Base-by-base conservation (phyloP, 2,329 filamentous ascomycete genomes). In the Fusarium ramigenum region DNA sequence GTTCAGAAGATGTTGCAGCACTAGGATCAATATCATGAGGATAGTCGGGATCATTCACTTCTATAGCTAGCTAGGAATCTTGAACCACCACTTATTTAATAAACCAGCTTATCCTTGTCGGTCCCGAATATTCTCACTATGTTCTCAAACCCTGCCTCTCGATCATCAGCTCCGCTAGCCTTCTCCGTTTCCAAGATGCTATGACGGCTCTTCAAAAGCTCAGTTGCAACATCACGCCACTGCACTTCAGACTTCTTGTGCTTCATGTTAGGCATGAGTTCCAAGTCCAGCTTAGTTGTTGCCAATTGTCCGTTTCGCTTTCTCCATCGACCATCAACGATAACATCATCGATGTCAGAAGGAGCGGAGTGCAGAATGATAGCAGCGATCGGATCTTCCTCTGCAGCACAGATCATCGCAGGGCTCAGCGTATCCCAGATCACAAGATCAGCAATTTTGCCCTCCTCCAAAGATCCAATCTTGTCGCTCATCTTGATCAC, bases 251-350 rank as follows among this genome's bases (percentile, higher is more conserved):
- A 1, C 19, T 28, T 56, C 2, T 63, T 30, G 2, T 15, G 19
- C 23, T 50, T 18, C 25, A 68, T 8, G 8, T 44, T 18, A 2
- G 56, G 42, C 0, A 37, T 19, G 1, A 69, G 3, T 1, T 8
- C 6, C 2, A 63, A 14, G 9, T 68, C 32, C 1, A 68, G 23
- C 19, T 69, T 50, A 9, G 39, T 32, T 0, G 32, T 4, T 25
- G 2, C 14, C 7, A 68, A 15, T 1, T 21, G 14, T 1, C 65
- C 49, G 19, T 44, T 28, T 4, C 65, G 56, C n/a, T 68, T 68
- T 23, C 36, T 69, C 19, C 69, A 68, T 14, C 69, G 42, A 0
- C 65, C 65, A 37, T 69, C 49, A 3, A 69, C 63, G 14, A 68
- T 63, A 6, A 68, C 64, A 2, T 63, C 36, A 1, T 69, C 42